Conservation (phyloP, 2,329 filamentous ascomycete species). For the Colletotrichum lini region DNA sequence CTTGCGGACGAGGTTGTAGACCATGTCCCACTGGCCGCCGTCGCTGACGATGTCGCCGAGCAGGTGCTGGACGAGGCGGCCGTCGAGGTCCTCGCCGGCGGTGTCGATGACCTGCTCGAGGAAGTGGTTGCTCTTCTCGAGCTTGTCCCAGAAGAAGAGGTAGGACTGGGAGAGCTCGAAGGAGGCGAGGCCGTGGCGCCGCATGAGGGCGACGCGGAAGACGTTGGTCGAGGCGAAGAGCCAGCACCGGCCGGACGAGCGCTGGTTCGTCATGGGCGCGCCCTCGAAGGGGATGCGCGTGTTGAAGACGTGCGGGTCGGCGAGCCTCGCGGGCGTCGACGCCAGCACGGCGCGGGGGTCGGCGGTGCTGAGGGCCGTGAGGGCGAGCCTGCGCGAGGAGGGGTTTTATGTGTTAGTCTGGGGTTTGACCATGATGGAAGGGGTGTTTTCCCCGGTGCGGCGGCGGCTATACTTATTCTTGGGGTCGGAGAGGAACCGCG, state of each 20-base stretch:
- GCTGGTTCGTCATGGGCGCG: conserved; percentile 87
- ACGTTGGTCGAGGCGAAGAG: conserved; percentile 93
- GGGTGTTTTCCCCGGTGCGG: not conserved
- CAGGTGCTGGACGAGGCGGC: conserved; percentile 79
- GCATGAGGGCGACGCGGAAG: conserved; percentile 90
- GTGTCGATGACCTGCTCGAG: conserved; percentile 88
- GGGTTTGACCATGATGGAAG: conserved; percentile 2
- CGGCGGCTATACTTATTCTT: conserved; percentile 69
- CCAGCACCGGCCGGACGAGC: conserved; percentile 88
- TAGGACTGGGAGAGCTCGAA: conserved; percentile 93
- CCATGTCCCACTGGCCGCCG: conserved; percentile 95
- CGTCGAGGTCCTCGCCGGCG: conserved; percentile 77
- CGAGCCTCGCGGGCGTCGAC: conserved; percentile 72
- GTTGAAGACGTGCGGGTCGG: conserved; percentile 87
- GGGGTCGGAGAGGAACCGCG: conserved; percentile 73
- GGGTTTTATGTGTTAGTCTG: not conserved
- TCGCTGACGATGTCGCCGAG: conserved; percentile 80
- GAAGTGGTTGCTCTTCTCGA: conserved; percentile 93
- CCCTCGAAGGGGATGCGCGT: conserved; percentile 87
- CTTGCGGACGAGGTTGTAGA: conserved; percentile 86
- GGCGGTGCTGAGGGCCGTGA: conserved; percentile 79
- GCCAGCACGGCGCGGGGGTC: conserved; percentile 77
- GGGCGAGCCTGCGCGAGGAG: conserved; percentile 71
- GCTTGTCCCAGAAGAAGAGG: conserved; percentile 94
- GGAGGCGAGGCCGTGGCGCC: conserved; percentile 80